Percentiles rank a stretch among this genome's conserved stretches.
Conservation (phyloP, 2,329 filamentous ascomycete genomes). For the Penicillium italicum region DNA sequence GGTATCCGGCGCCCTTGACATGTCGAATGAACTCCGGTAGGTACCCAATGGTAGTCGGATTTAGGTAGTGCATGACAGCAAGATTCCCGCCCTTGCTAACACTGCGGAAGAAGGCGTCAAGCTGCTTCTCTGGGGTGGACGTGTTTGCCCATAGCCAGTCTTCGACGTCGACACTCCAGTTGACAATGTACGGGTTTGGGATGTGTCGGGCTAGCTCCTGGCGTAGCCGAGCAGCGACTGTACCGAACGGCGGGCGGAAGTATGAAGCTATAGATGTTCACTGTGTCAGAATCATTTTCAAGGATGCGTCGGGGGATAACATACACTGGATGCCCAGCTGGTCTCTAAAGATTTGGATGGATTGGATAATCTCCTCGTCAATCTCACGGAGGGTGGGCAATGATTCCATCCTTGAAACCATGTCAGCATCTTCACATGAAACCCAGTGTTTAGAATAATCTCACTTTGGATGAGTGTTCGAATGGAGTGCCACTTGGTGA, state of each 20-base stretch:
- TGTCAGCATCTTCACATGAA: conserved; percentile 1
- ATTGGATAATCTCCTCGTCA: conserved; percentile 37
- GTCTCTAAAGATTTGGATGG: conserved; percentile 31
- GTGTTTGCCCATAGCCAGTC: conserved; percentile 66
- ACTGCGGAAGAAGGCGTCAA: conserved; percentile 62
- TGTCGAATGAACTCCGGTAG: conserved; percentile 62
- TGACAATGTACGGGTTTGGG: conserved; percentile 57
- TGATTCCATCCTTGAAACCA: conserved; percentile 35
- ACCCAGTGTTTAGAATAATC: conserved; percentile 1
- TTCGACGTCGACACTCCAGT: conserved; percentile 68
- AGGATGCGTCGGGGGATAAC: conserved; percentile 37
- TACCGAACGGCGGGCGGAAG: conserved; percentile 68
- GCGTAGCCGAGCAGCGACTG: conserved; percentile 63
- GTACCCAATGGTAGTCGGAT: conserved; percentile 61
- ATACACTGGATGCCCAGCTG: conserved; percentile 35
- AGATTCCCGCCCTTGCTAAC: conserved; percentile 60
- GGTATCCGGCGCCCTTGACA: conserved; percentile 61
- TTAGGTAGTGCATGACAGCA: conserved; percentile 68
- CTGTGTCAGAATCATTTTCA: conserved; percentile 32
- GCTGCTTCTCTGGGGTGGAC: conserved; percentile 62
- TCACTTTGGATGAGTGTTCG: conserved; percentile 63
- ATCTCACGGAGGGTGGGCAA: conserved; percentile 32
- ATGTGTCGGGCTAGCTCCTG: conserved; percentile 56
- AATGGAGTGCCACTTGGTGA: conserved; percentile 67
- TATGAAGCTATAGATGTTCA: conserved; percentile 45